Conservation (phyloP, 2,329 filamentous ascomycete species). For the Gremmenia infestans region DNA sequence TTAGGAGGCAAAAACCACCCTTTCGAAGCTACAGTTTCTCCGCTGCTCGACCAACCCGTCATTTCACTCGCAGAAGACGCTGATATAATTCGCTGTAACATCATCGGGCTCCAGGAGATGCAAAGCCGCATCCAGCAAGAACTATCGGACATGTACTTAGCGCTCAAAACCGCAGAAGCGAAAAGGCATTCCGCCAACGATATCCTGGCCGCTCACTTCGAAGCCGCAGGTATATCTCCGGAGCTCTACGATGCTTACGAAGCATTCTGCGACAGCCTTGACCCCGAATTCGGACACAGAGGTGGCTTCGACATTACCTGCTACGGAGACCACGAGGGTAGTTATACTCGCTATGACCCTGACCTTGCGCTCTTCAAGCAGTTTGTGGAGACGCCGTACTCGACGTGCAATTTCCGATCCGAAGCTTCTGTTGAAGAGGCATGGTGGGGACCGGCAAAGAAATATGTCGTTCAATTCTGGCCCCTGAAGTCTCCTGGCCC, state of each 20-base stretch:
- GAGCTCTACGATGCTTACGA: slow-evolving; percentile 7
- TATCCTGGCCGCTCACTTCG: not conserved
- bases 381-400: slow-evolving; percentile 1
- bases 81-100: not conserved
- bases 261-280: slow-evolving; percentile 4
- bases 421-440: not conserved
- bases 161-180: not conserved
- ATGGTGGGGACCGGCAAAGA: not conserved
- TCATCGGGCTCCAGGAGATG: not conserved
- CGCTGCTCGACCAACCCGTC: no score
- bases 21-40: no score
- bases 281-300: slow-evolving; percentile 5
- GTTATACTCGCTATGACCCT: not conserved
- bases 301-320: slow-evolving; percentile 5
- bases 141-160: not conserved
- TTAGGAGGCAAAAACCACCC: no score
- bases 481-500: slow-evolving; percentile 1
- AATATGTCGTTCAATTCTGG: slow-evolving; percentile 2
- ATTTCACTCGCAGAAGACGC: not conserved
- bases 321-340: not conserved
- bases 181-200: not conserved
- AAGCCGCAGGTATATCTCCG: not conserved
- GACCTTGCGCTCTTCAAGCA: slow-evolving; percentile 1
- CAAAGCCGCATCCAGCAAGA: not conserved
- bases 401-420: slow-evolving; percentile 2